These are phyloP conservation scores for Magnusiomyces paraingens DNA, from an alignment of 1,139 yeast species.

Conservation along the genomic window DNA sequence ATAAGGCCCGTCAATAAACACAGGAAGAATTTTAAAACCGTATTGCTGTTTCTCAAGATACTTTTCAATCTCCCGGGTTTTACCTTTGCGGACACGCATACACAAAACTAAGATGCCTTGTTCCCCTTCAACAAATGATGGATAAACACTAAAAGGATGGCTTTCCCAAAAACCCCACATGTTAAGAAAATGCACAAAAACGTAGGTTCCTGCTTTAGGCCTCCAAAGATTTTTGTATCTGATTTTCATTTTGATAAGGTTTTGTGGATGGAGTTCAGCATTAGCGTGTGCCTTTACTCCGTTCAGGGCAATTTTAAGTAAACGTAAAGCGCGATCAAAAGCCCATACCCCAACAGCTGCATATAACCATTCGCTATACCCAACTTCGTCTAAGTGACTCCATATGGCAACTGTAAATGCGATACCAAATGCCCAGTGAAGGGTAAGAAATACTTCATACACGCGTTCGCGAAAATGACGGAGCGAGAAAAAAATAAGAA, in stretches of 20 bases:
- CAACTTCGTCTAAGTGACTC: conserved; percentile 40
- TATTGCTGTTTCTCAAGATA: conserved; percentile 15
- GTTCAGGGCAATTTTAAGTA: conserved; percentile 32
- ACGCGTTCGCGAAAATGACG: conserved; percentile 45
- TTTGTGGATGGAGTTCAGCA: conserved; percentile 27
- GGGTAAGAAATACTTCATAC: conserved; percentile 58
- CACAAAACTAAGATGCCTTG: conserved; percentile 27
- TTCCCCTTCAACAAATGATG: conserved; percentile 18
- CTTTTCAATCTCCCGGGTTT: conserved; percentile 24
- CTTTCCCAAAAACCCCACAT: conserved; percentile 40
- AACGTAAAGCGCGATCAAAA: conserved; percentile 35
- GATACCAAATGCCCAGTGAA: conserved; percentile 46
- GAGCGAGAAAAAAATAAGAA: conserved; percentile 44
- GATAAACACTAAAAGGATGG: conserved; percentile 57
- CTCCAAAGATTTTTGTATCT: conserved; percentile 34
- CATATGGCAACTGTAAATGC: conserved; percentile 39
- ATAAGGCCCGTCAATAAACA: conserved; percentile 53
- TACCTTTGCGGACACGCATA: conserved; percentile 33
- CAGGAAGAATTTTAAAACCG: conserved; percentile 24
- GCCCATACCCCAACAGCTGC: conserved; percentile 36
- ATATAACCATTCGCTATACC: conserved; percentile 39
- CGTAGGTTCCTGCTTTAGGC: conserved; percentile 51
- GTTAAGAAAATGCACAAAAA: conserved; percentile 48
- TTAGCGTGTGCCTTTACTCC: conserved; percentile 39
- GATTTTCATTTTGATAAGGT: conserved; percentile 25